Evolutionary conservation across 108 stramenopile species (phyloP).

Genomic region (Schizochytrium sp.): DNA sequence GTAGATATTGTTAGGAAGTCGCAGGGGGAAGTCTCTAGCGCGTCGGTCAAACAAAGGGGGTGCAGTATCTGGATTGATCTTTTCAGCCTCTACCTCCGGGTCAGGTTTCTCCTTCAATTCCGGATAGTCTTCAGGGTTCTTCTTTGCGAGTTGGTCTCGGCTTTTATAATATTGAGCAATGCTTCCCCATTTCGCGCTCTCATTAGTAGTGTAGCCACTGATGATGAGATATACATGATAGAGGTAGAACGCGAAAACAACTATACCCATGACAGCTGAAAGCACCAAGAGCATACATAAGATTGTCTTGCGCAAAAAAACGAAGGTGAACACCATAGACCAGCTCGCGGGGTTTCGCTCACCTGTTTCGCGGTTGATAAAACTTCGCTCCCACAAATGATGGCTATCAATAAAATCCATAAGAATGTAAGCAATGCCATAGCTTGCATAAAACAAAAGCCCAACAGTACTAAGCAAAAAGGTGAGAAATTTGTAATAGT

Average conservation of each 20-base stretch:
- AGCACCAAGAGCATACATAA: conserved; percentile 62
- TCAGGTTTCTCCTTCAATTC: background rate
- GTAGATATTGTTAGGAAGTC: conserved; percentile 13
- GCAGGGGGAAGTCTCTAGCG: background rate
- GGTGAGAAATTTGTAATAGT: conserved; percentile 67
- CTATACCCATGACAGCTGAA: conserved; percentile 66
- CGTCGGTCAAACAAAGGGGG: background rate
- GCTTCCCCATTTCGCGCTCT: conserved; percentile 67
- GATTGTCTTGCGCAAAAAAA: background rate
- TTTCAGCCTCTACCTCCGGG: conserved; percentile 4
- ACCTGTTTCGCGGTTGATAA: conserved; percentile 53
- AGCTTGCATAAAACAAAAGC: conserved; percentile 51
- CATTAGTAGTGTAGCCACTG: conserved; percentile 73
- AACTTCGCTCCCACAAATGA: conserved; percentile 51
- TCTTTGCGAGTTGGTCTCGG: background rate
- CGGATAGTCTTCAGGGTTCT: background rate
- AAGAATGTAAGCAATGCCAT: background rate
- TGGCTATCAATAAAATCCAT: background rate
- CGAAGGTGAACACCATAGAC: background rate
- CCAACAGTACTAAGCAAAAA: conserved; percentile 58
- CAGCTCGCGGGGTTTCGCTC: conserved; percentile 13
- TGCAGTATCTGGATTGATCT: conserved; percentile 43
- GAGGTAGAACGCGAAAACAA: conserved; percentile 69
- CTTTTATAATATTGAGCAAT: background rate
- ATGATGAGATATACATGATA: conserved; percentile 72